Evolutionary conservation across 176 grass and related monocot genomes (phyloP).

Genomic region (Raddia guianensis): DNA sequence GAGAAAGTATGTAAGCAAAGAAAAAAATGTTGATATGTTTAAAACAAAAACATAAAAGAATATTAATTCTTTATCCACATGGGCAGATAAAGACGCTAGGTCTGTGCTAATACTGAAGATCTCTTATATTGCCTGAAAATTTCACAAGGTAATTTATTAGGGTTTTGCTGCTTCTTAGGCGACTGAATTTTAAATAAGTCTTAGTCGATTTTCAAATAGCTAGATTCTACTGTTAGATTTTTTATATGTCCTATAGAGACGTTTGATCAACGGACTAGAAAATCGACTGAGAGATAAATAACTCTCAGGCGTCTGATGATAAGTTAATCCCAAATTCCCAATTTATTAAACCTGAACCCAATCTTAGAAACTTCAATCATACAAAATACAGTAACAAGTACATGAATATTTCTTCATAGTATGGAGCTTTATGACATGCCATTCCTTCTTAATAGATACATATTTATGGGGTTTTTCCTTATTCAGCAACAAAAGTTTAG

Average conservation of each 20-base stretch:
- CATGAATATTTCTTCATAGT: not conserved
- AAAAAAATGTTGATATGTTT: not conserved
- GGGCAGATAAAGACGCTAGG: not conserved
- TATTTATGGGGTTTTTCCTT: not conserved
- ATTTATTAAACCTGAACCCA: not conserved
- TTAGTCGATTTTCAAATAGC: too few species aligned
- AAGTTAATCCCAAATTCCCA: too few species aligned
- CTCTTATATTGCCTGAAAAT: constrained; percentile 12
- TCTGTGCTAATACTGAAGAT: not conserved
- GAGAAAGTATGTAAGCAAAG: not conserved
- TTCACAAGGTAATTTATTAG: not conserved
- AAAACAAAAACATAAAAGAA: constrained; percentile 13
- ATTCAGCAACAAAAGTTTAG: not conserved
- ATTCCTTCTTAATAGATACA: not conserved
- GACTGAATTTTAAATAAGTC: too few species aligned
- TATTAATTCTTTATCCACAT: not conserved
- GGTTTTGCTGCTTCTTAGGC: too few species aligned
- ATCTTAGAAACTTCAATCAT: not conserved
- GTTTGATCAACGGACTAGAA: too few species aligned
- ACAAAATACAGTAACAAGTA: constrained; percentile 1
- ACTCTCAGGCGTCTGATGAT: too few species aligned
- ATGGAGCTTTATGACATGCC: not conserved
- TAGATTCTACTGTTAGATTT: too few species aligned
- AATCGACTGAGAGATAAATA: too few species aligned
- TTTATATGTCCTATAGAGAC: too few species aligned